Conservation (phyloP, 2,329 filamentous ascomycete species). For the Apiospora koreana region DNA sequence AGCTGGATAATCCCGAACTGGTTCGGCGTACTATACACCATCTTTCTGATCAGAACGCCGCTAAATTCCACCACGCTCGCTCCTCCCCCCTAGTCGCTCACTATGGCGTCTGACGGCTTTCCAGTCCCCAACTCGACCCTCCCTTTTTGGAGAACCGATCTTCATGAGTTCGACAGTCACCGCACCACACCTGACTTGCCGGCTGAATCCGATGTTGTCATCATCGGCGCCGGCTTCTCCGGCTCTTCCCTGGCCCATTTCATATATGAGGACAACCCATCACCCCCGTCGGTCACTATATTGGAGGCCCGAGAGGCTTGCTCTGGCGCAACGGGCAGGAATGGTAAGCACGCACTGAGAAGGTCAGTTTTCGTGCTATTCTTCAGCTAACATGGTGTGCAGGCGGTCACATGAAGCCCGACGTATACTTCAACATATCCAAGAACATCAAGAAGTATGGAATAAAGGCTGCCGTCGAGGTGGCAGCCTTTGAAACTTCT, state of each 20-base stretch:
- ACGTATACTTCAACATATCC: slow-evolving; percentile 30
- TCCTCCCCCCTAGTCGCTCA: background rate
- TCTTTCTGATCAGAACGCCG: background rate
- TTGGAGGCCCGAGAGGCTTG: slow-evolving; percentile 31
- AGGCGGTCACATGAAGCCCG: slow-evolving; percentile 36
- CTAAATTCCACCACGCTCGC: background rate
- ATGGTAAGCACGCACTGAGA: too few relatives aligned
- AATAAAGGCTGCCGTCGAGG: slow-evolving; percentile 30
- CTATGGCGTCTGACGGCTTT: slow-evolving; percentile 13
- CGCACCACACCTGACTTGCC: slow-evolving; percentile 51
- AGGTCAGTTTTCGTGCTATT: too few relatives aligned
- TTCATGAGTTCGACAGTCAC: slow-evolving; percentile 50
- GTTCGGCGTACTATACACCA: background rate
- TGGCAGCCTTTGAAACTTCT: slow-evolving; percentile 30
- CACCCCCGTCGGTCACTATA: slow-evolving; percentile 24
- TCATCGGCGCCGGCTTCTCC: slow-evolving; percentile 56
- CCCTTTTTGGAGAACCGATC: slow-evolving; percentile 57
- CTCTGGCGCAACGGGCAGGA: slow-evolving; percentile 29
- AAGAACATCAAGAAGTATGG: slow-evolving; percentile 25
- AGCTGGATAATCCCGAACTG: background rate
- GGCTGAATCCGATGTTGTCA: slow-evolving; percentile 48
- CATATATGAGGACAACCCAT: slow-evolving; percentile 38
- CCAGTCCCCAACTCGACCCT: slow-evolving; percentile 35
- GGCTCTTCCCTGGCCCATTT: slow-evolving; percentile 50
- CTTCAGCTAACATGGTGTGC: slow-evolving; percentile 3